Percentiles rank a stretch among this genome's conserved stretches.
Conservation (phyloP, 306 rosid genomes). For the Cucumis melo region DNA sequence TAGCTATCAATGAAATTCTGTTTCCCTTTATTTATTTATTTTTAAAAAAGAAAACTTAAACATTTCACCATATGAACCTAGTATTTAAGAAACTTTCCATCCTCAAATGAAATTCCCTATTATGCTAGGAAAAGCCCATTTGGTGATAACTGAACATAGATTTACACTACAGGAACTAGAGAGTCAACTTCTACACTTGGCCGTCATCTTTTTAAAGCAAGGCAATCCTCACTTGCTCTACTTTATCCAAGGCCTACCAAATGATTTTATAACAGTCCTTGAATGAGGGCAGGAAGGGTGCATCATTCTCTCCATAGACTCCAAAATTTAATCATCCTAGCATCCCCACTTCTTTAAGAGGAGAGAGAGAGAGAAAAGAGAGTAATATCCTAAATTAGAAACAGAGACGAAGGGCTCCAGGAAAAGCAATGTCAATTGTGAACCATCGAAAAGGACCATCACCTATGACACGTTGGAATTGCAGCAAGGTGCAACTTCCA, state of each 20-base stretch:
- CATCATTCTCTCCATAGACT: neutral
- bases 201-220: neutral
- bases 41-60: neutral
- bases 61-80: neutral
- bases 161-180: neutral
- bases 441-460: neutral
- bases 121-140: neutral
- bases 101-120: neutral
- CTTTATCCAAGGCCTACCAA: neutral
- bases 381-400: neutral
- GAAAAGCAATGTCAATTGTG: neutral
- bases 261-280: neutral
- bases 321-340: neutral
- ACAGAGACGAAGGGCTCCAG: neutral
- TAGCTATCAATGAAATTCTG: neutral
- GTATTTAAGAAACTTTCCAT: neutral
- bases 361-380: neutral
- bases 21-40: neutral
- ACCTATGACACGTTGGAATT: neutral
- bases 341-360: neutral
- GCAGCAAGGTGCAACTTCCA: neutral
- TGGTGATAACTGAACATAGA: neutral
- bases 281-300: neutral
- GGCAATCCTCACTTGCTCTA: neutral
- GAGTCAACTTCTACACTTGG: neutral